Evolutionary conservation across 2,329 filamentous ascomycete species (phyloP).

Genomic region (Aspergillus sergii): DNA sequence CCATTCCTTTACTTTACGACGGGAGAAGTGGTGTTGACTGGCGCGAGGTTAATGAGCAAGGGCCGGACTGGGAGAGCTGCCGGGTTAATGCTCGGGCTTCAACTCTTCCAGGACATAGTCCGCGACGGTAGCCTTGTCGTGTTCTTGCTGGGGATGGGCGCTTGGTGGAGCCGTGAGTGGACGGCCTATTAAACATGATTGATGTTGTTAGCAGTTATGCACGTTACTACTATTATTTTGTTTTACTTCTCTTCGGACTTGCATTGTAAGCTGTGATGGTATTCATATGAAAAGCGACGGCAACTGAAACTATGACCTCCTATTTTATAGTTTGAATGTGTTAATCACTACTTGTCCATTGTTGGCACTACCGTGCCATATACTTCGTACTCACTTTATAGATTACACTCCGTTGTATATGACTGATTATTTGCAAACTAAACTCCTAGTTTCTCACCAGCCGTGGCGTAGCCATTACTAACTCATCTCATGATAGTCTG

Average conservation of each 20-base stretch:
- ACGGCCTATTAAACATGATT: constrained; percentile 11
- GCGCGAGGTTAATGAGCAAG: constrained; percentile 37
- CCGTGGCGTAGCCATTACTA: neutral
- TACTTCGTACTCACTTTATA: neutral
- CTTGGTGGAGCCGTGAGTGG: constrained; percentile 44
- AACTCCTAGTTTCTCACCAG: neutral
- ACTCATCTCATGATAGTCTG: too few species aligned
- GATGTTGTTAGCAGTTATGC: neutral
- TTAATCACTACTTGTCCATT: neutral
- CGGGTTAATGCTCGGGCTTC: constrained; percentile 37
- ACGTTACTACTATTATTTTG: neutral
- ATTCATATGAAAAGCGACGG: neutral
- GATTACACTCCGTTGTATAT: neutral
- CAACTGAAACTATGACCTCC: neutral
- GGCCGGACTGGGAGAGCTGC: constrained; percentile 27
- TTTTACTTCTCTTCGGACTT: neutral
- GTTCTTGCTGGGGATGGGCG: constrained; percentile 48
- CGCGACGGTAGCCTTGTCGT: constrained; percentile 49
- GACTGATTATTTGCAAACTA: neutral
- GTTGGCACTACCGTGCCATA: neutral
- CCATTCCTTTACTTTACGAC: constrained; percentile 50
- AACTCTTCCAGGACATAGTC: constrained; percentile 42
- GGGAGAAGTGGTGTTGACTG: constrained; percentile 48
- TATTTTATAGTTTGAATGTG: neutral
- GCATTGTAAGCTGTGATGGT: constrained; percentile 1